These are phyloP conservation scores for Botrytis pseudocinerea DNA, from an alignment of 2,329 filamentous ascomycete genomes.

Conservation along the genomic window DNA sequence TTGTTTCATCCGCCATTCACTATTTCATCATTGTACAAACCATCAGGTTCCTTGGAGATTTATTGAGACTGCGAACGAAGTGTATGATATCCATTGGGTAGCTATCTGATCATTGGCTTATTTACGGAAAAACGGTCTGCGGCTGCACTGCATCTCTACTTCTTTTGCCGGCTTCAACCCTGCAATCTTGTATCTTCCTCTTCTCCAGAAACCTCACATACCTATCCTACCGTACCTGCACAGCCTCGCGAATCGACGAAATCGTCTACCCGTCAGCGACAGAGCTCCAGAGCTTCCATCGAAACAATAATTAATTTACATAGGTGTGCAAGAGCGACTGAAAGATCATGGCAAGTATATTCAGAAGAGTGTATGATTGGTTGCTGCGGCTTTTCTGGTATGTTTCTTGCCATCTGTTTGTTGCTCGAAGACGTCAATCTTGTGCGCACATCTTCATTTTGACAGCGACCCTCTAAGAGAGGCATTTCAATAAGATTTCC, in stretches of 20 bases:
- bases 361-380: conserved; percentile 97
- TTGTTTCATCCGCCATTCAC: not conserved
- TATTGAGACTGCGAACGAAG: not conserved
- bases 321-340: conserved; percentile 21
- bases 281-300: not conserved
- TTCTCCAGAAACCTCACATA: conserved; percentile 6
- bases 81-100: not conserved
- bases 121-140: conserved; percentile 18
- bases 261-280: not conserved
- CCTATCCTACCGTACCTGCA: not conserved
- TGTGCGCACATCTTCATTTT: conserved; percentile 3
- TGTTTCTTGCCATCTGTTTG: conserved; percentile 43
- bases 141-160: conserved; percentile 14
- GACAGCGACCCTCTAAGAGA: not conserved
- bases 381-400: conserved; percentile 96
- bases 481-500: not conserved
- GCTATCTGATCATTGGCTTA: conserved; percentile 17
- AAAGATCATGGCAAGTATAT: conserved; percentile 79
- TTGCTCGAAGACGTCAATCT: not conserved
- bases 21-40: conserved; percentile 5
- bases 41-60: not conserved
- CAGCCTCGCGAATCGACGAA: not conserved
- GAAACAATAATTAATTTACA: conserved; percentile 1
- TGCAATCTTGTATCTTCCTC: conserved; percentile 10
- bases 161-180: conserved; percentile 19